Evolutionary conservation across 805 yeast genomes (phyloP).

Genomic region (Scheffersomyces stipitis): DNA sequence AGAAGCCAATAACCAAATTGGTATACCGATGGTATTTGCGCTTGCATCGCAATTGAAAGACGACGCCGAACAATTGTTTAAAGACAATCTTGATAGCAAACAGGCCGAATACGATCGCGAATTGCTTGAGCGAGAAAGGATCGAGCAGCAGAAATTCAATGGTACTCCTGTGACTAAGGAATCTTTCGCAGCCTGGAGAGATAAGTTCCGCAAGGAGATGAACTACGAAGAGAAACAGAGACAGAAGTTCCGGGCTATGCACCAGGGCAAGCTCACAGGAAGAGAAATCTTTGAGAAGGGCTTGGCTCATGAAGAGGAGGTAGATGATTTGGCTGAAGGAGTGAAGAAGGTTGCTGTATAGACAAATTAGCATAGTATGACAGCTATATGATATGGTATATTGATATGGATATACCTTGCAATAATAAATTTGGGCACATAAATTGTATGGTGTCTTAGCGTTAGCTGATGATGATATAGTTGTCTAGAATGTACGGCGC

Average conservation of each 20-base stretch:
- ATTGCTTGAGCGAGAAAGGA: conserved; percentile 63
- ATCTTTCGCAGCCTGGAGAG: conserved; percentile 72
- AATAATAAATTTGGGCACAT: too few relatives aligned
- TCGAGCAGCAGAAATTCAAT: conserved; percentile 84
- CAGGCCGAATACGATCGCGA: conserved; percentile 62
- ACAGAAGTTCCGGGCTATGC: conserved; percentile 54
- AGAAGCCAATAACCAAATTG: conserved; percentile 76
- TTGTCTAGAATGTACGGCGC: too few relatives aligned
- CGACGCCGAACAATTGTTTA: conserved; percentile 68
- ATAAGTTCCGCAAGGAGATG: conserved; percentile 67
- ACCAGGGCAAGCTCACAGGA: conserved; percentile 80
- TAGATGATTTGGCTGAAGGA: conserved; percentile 21
- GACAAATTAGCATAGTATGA: too few relatives aligned
- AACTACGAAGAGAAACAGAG: conserved; percentile 61
- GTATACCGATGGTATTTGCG: conserved; percentile 90
- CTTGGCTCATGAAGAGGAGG: conserved; percentile 57
- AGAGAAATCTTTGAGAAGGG: conserved; percentile 89
- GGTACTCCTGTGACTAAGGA: conserved; percentile 90
- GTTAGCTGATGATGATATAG: too few relatives aligned
- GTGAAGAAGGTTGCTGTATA: conserved; percentile 14
- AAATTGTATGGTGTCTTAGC: too few relatives aligned
- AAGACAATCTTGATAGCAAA: conserved; percentile 49
- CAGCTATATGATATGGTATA: too few relatives aligned
- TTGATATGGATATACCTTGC: too few relatives aligned
- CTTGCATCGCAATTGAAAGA: conserved; percentile 78